Conservation (phyloP, 2,329 filamentous ascomycete genomes). For the Monilinia fructigena region DNA sequence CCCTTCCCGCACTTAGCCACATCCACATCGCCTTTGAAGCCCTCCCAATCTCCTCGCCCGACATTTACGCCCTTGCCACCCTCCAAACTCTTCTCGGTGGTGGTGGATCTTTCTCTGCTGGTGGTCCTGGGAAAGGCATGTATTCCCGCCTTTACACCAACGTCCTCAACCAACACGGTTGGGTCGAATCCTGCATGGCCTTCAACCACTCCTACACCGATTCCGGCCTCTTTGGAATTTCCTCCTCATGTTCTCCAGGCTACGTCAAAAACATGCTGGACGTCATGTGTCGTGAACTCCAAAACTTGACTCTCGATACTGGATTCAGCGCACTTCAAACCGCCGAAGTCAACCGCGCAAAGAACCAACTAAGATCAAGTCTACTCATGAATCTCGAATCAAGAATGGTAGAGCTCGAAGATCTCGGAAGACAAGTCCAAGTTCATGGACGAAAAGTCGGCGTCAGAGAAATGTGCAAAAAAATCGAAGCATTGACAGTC, state of each 20-base stretch:
- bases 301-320: slow-evolving; percentile 70
- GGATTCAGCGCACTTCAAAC: slow-evolving; percentile 71
- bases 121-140: slow-evolving; percentile 98
- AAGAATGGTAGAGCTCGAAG: slow-evolving; percentile 95
- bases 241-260: slow-evolving; percentile 77
- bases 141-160: slow-evolving; percentile 97
- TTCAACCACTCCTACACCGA: slow-evolving; percentile 99
- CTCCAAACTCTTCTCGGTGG: slow-evolving; percentile 94
- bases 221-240: slow-evolving; percentile 91
- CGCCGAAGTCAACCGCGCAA: slow-evolving; percentile 83
- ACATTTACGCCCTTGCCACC: slow-evolving; percentile 95
- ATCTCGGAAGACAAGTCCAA: slow-evolving; percentile 91
- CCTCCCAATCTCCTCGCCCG: slow-evolving; percentile 81
- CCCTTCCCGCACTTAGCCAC: slow-evolving; percentile 78
- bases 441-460: slow-evolving; percentile 93
- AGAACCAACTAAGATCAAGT: slow-evolving; percentile 90
- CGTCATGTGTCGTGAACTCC: slow-evolving; percentile 89
- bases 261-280: slow-evolving; percentile 83
- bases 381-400: slow-evolving; percentile 97
- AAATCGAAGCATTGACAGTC: slow-evolving; percentile 80
- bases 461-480: slow-evolving; percentile 86
- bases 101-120: slow-evolving; percentile 93
- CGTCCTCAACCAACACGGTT: slow-evolving; percentile 94
- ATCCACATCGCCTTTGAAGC: slow-evolving; percentile 97
- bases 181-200: slow-evolving; percentile 92